Base-by-base conservation (phyloP, 441 rosid genomes). In the Arabidopsis hybrid region DNA sequence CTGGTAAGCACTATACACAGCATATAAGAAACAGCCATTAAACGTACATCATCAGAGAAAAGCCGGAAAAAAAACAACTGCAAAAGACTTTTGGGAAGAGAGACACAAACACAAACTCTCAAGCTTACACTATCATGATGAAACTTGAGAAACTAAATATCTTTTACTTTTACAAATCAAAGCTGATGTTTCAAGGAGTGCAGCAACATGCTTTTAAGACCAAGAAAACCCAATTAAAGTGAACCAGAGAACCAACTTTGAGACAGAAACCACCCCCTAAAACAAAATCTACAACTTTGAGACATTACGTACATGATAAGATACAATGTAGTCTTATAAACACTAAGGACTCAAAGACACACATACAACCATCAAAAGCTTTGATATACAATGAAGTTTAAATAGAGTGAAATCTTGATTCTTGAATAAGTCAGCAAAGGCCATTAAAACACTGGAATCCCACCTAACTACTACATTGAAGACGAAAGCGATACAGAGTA, bases 1-100 rank as follows among this genome's bases (percentile, higher is more conserved):
- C 85, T 75, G 88, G 85, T 69, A 83, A 90, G 88, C 97, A 95
- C 99, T 95, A 85, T 71, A 83, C 86, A 40, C 85, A 87, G 83
- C 67, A 91, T 85, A 85, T 79, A 78, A 83, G 29, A 89, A 84
- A 84, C 85, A 87, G 81, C 70, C 82, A 89, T 90, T 85, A 89
- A 79, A 80, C 87, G 90, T 88, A 88, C 84, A 86, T 86, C 86
- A 86, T 82, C 74, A 86, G 84, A 81, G 89, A 85, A 86, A 84
- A 84, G 32, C 58, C 57, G 26, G 26, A 21, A 21, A 21, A 17
- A 53, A 71, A 31, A 79, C 88, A 87, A 91, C 83, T 69, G 89
- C 82, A 81, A 81, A 74, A 65, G 69, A 74, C 69, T 21, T 26
- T 12, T 51, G 39, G 39, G 13, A 69, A 69, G 60, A 71, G 73